Evolutionary conservation across 768 basidiomycete genomes (phyloP).

Genomic region (Russula olivacea): DNA sequence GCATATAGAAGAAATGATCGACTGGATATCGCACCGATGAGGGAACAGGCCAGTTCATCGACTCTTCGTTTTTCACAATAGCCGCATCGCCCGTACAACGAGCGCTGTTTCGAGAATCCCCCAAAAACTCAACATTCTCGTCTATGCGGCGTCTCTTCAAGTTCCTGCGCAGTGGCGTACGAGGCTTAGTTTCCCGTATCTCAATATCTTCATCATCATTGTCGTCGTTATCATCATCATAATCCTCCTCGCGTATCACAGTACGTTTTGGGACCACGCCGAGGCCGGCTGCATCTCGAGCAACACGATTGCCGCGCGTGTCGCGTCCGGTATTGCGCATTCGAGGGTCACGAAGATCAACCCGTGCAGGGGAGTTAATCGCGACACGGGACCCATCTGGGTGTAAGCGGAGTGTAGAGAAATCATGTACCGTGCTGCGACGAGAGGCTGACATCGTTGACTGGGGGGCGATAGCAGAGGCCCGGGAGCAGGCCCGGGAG

Average conservation of each 20-base stretch:
- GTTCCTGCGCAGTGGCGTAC: slow-evolving; percentile 1
- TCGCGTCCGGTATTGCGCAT: slow-evolving; percentile 39
- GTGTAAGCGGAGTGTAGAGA: slow-evolving; percentile 57
- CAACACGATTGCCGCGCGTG: slow-evolving; percentile 58
- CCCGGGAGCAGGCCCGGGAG: too few species aligned
- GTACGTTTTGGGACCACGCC: slow-evolving; percentile 37
- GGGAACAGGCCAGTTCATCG: slow-evolving; percentile 32
- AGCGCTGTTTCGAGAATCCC: background rate
- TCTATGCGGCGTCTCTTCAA: slow-evolving; percentile 15
- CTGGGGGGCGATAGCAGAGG: too few species aligned
- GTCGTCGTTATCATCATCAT: slow-evolving; percentile 18
- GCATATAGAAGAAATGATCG: background rate
- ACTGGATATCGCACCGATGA: slow-evolving; percentile 43
- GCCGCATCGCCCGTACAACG: background rate
- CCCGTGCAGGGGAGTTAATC: slow-evolving; percentile 29
- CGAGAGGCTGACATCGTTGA: slow-evolving; percentile 25
- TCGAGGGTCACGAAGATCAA: slow-evolving; percentile 34
- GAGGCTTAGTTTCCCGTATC: slow-evolving; percentile 14
- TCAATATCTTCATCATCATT: slow-evolving; percentile 15
- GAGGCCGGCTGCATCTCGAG: slow-evolving; percentile 56
- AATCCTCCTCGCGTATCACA: slow-evolving; percentile 24
- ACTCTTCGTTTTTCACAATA: background rate
- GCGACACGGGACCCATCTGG: slow-evolving; percentile 58
- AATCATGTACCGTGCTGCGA: slow-evolving; percentile 57
- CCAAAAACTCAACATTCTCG: slow-evolving; percentile 18